Conservation (phyloP, 306 rosid genomes). For the Cucumis hystrix region DNA sequence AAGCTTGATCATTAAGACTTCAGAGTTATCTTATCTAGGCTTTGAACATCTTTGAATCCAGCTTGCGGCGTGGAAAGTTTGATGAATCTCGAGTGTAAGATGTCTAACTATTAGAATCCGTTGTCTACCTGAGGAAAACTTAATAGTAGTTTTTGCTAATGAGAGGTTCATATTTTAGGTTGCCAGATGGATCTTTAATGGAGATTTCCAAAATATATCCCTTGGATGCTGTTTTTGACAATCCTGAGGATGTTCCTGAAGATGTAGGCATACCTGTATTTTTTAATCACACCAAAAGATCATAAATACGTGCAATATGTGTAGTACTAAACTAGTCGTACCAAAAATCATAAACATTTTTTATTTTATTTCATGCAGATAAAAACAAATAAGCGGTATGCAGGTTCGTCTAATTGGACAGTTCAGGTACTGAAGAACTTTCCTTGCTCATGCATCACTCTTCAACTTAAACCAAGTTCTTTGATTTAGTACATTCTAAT, state of each 20-base stretch:
- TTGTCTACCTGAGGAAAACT: not conserved
- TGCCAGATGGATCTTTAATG: slow-evolving; percentile 89
- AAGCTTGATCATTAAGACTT: slow-evolving; percentile 4
- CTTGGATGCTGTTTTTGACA: slow-evolving; percentile 86
- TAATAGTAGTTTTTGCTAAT: not conserved
- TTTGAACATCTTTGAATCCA: slow-evolving; percentile 86
- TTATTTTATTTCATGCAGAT: slow-evolving; percentile 25
- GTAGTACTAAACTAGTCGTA: too few species aligned
- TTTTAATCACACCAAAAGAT: not conserved
- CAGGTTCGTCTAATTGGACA: slow-evolving; percentile 82
- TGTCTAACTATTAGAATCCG: not conserved
- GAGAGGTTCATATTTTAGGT: slow-evolving; percentile 33
- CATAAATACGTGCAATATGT: not conserved
- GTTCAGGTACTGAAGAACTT: slow-evolving; percentile 42
- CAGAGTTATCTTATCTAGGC: slow-evolving; percentile 36
- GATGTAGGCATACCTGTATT: slow-evolving; percentile 36
- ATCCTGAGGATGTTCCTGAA: slow-evolving; percentile 83
- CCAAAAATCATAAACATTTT: too few species aligned
- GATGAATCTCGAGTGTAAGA: slow-evolving; percentile 71
- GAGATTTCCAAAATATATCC: slow-evolving; percentile 85
- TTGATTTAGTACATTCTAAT: too few species aligned
- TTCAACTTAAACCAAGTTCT: too few species aligned
- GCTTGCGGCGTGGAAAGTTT: slow-evolving; percentile 85
- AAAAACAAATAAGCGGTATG: slow-evolving; percentile 79
- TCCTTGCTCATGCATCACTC: not conserved